Percentiles rank a stretch among this genome's conserved stretches.
Evolutionary conservation across 371 early-diverging fungal species (phyloP).

Genomic region (Mortierella sp.): DNA sequence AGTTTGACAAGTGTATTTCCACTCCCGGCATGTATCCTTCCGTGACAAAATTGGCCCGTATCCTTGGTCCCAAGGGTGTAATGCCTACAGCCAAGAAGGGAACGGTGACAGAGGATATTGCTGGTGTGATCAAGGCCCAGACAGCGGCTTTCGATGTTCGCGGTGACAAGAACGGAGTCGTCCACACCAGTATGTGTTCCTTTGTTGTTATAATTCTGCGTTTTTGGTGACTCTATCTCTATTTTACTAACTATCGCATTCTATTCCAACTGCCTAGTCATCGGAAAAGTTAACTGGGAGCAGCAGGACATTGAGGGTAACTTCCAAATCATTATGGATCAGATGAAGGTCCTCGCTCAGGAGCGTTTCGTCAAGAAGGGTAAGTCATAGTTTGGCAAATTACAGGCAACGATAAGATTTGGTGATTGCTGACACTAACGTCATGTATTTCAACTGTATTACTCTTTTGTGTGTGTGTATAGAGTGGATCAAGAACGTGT

Average conservation of each 20-base stretch:
- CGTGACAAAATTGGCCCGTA: conserved; percentile 90
- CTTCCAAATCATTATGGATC: conserved; percentile 64
- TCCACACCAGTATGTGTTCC: conserved; percentile 69
- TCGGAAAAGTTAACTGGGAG: conserved; percentile 64
- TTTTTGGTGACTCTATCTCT: not conserved
- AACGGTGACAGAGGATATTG: conserved; percentile 81
- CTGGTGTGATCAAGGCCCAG: conserved; percentile 65
- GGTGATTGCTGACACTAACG: conserved; percentile 2
- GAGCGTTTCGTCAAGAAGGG: conserved; percentile 66
- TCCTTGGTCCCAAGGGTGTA: conserved; percentile 93
- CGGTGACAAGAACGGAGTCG: conserved; percentile 77
- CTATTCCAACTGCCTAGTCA: conserved; percentile 45
- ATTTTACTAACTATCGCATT: conserved; percentile 3
- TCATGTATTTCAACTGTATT: not conserved
- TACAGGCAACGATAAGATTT: too few species aligned
- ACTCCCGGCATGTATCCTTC: conserved; percentile 91
- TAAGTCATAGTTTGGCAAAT: conserved; percentile 22
- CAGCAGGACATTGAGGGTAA: conserved; percentile 67
- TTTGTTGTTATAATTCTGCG: not conserved
- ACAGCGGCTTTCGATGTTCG: conserved; percentile 79
- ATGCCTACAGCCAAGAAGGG: conserved; percentile 96
- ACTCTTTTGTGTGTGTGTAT: conserved; percentile 3
- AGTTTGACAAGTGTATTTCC: conserved; percentile 87
- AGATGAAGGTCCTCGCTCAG: conserved; percentile 65
- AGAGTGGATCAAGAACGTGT: conserved; percentile 71